Conservation (phyloP, 2,329 filamentous ascomycete genomes). For the Mollisiaceae sp. region DNA sequence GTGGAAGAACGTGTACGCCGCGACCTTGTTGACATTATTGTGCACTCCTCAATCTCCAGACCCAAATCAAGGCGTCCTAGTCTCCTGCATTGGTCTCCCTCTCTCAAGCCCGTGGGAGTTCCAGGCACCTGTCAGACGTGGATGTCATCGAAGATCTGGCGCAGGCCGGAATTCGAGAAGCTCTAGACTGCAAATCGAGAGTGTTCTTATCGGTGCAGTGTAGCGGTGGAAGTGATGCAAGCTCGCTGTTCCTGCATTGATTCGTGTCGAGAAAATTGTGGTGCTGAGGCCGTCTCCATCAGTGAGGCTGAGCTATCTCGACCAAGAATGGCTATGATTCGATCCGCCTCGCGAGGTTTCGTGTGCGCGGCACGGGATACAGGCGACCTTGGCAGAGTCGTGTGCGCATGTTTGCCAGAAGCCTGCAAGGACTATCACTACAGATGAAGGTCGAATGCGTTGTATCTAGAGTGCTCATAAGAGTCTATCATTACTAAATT, state of each 20-base stretch:
- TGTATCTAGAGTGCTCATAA: not conserved
- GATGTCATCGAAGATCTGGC: conserved; percentile 29
- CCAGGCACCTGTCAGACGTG: conserved; percentile 28
- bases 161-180: not conserved
- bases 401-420: conserved; percentile 3
- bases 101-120: conserved; percentile 32
- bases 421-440: not conserved
- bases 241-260: conserved; percentile 12
- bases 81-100: conserved; percentile 35
- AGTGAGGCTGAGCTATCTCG: conserved; percentile 31
- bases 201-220: not conserved
- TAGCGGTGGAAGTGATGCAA: conserved; percentile 3
- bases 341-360: conserved; percentile 30
- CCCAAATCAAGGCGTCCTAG: conserved; percentile 26
- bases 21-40: conserved; percentile 57
- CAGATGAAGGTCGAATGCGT: not conserved
- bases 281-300: conserved; percentile 12
- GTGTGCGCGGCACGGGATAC: conserved; percentile 12
- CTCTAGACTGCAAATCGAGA: conserved; percentile 3
- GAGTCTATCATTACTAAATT: not conserved
- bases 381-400: not conserved
- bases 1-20: conserved; percentile 69
- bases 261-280: conserved; percentile 11
- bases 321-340: not conserved
- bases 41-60: conserved; percentile 40